Conservation (phyloP, 1,284 basidiomycete species). For the Trichosporon inkin region DNA sequence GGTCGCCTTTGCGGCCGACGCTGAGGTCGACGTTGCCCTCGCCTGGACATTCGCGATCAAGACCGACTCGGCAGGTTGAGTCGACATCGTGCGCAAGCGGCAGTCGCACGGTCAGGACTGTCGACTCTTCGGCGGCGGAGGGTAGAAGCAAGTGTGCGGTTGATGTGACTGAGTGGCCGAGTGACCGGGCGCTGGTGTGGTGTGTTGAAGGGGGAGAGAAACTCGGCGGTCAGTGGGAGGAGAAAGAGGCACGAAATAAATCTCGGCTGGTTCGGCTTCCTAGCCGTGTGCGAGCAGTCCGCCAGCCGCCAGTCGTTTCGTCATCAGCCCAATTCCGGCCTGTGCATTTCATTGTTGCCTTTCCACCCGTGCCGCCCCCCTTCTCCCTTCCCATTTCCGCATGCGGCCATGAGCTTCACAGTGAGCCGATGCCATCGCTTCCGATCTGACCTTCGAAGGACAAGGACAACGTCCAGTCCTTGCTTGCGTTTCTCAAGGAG, state of each 20-base stretch:
- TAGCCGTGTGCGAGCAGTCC: neutral
- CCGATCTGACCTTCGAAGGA: neutral
- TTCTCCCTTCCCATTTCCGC: neutral
- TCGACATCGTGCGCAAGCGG: neutral
- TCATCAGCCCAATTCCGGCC: slow-evolving; percentile 3
- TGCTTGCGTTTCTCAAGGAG: slow-evolving; percentile 34
- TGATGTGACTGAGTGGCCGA: neutral
- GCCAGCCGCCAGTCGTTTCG: neutral
- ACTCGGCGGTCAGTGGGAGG: neutral
- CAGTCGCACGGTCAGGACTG: neutral
- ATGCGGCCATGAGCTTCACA: slow-evolving; percentile 1
- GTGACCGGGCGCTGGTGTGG: no score
- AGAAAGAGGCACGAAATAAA: slow-evolving; percentile 5
- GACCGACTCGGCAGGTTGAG: slow-evolving; percentile 6
- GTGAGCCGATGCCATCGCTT: neutral
- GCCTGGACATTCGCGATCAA: neutral
- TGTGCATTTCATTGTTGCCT: neutral
- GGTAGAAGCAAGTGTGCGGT: neutral
- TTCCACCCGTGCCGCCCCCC: neutral
- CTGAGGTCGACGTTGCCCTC: neutral
- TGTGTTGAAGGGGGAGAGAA: neutral
- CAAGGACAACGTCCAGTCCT: slow-evolving; percentile 29
- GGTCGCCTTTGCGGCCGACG: neutral
- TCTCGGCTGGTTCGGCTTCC: slow-evolving; percentile 7
- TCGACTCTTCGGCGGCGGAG: neutral